These are phyloP conservation scores for Alnus glutinosa DNA, from an alignment of 306 rosid species.

Conservation along the genomic window DNA sequence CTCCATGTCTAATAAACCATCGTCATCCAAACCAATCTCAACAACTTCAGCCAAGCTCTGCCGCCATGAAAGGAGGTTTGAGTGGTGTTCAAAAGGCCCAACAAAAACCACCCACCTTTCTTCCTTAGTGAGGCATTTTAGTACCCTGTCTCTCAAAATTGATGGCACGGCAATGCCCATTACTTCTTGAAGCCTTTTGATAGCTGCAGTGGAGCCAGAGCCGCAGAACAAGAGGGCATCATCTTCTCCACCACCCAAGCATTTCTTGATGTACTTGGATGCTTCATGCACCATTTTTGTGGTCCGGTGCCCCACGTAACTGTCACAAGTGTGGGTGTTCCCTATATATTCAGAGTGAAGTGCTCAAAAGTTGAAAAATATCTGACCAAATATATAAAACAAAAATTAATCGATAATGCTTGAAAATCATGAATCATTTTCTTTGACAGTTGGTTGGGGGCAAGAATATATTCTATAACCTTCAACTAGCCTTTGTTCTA, in stretches of 20 bases:
- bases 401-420: not conserved
- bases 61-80: conserved; percentile 86
- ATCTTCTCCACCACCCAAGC: conserved; percentile 64
- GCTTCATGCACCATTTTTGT: conserved; percentile 68
- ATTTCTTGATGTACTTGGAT: conserved; percentile 50
- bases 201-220: conserved; percentile 76
- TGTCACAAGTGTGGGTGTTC: conserved; percentile 75
- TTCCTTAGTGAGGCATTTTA: conserved; percentile 30
- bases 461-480: not conserved
- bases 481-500: too few relatives aligned
- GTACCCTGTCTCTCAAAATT: conserved; percentile 48
- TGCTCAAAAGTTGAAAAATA: too few relatives aligned
- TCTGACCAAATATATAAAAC: too few relatives aligned
- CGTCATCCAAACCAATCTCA: conserved; percentile 64
- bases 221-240: conserved; percentile 75
- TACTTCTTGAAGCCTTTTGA: conserved; percentile 81
- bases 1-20: conserved; percentile 64
- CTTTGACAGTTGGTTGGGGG: not conserved
- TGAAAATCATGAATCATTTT: not conserved
- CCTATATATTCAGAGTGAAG: conserved; percentile 32
- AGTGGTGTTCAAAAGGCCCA: conserved; percentile 87
- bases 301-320: conserved; percentile 70
- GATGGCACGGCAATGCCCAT: conserved; percentile 75
- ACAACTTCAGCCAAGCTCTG: conserved; percentile 76
- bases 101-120: conserved; percentile 86